A percentile compares a stretch with the other conserved stretches of the same genome.
Evolutionary conservation across 2,329 filamentous ascomycete genomes (phyloP).

Genomic region (Xylaria sp.): DNA sequence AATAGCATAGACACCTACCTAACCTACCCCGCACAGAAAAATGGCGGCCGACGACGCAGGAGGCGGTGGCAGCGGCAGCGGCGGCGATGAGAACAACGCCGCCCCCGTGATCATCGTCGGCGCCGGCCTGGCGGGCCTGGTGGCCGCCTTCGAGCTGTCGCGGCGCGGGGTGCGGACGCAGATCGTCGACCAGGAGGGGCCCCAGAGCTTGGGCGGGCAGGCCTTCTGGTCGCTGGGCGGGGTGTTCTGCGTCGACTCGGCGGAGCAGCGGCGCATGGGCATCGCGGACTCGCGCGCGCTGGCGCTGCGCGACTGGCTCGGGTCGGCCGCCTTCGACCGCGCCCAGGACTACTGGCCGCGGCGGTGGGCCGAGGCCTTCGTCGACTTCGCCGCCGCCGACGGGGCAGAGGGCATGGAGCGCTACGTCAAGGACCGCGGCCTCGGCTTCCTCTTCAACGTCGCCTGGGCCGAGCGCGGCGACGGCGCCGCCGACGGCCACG

Average conservation of each 20-base stretch:
- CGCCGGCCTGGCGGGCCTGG: constrained; percentile 60
- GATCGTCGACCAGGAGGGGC: constrained; percentile 62
- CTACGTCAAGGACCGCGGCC: constrained; percentile 57
- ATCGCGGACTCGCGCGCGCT: constrained; percentile 61
- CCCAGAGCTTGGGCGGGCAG: constrained; percentile 60
- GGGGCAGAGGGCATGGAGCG: constrained; percentile 61
- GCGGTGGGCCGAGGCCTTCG: constrained; percentile 65
- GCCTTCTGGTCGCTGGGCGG: constrained; percentile 68
- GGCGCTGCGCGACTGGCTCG: constrained; percentile 62
- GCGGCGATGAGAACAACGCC: no score
- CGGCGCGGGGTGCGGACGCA: constrained; percentile 52
- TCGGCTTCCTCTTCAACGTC: constrained; percentile 57
- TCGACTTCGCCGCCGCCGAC: constrained; percentile 62
- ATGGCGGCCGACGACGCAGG: constrained; percentile 2
- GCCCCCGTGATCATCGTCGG: constrained; percentile 59
- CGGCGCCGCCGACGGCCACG: constrained; percentile 58
- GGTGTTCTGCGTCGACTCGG: constrained; percentile 61
- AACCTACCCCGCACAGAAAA: neutral
- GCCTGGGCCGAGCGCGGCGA: constrained; percentile 65
- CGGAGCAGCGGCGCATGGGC: constrained; percentile 59
- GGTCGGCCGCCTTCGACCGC: constrained; percentile 61
- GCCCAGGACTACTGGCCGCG: constrained; percentile 60
- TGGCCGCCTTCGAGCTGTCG: constrained; percentile 60
- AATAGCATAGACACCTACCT: no score
- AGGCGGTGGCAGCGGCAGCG: no score